Evolutionary conservation across 176 grass and related monocot species (phyloP).

Genomic region (Aechmea fasciata): DNA sequence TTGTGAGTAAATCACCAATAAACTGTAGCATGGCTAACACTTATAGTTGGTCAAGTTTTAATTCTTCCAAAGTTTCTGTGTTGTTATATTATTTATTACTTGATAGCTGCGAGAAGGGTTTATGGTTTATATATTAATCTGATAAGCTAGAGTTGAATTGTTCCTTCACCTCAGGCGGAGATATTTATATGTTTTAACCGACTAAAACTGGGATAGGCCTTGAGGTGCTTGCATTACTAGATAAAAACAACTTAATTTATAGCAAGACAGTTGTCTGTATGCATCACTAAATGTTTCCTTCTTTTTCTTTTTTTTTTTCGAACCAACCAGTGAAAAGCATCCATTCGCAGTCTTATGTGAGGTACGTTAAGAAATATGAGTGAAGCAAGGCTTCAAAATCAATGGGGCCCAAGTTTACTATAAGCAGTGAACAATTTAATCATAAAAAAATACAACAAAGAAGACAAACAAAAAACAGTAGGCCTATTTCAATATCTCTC

Average conservation of each 20-base stretch:
- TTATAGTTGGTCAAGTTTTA: not conserved
- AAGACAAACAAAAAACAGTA: too few relatives aligned
- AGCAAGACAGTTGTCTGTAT: not conserved
- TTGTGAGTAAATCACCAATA: not conserved
- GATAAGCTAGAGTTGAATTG: not conserved
- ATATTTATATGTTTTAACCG: not conserved
- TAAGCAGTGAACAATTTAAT: too few relatives aligned
- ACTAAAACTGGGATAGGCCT: not conserved
- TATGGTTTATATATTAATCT: not conserved
- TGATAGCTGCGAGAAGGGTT: not conserved
- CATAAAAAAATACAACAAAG: too few relatives aligned
- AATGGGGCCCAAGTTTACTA: too few relatives aligned
- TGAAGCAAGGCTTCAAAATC: too few relatives aligned
- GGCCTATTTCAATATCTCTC: too few relatives aligned
- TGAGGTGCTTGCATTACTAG: not conserved
- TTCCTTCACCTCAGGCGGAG: not conserved
- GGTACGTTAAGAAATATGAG: too few relatives aligned
- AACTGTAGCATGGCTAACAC: not conserved
- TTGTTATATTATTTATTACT: too few relatives aligned
- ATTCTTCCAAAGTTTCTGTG: not conserved
- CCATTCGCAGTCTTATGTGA: too few relatives aligned
- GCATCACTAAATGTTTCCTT: not conserved
- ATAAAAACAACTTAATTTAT: not conserved
- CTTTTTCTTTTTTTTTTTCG: too few relatives aligned
- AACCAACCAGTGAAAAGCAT: too few relatives aligned